A percentile compares a stretch with the other conserved stretches of the same genome.
Evolutionary conservation across 1,284 basidiomycete genomes (phyloP).

Genomic region (Cutaneotrichosporon sp.): DNA sequence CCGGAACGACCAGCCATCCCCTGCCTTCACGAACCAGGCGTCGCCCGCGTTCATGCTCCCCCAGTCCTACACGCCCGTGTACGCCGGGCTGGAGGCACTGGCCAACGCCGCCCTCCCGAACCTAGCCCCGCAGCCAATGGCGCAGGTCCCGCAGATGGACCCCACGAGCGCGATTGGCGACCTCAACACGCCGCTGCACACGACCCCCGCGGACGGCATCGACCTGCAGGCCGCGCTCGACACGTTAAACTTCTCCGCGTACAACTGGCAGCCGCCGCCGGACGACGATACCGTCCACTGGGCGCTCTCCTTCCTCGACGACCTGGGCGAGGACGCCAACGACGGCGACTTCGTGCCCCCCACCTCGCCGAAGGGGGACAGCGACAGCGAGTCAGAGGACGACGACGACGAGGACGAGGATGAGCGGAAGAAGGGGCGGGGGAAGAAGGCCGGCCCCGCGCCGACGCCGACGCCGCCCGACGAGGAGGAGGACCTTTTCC

Average conservation of each 20-base stretch:
- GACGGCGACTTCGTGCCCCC: slow-evolving; percentile 28
- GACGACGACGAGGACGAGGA: slow-evolving; percentile 5
- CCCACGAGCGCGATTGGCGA: slow-evolving; percentile 6
- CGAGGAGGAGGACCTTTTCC: slow-evolving; percentile 37
- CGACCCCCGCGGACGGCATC: not conserved
- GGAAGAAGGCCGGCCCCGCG: not conserved
- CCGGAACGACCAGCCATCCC: no score
- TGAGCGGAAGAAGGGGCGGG: no score
- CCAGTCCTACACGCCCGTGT: not conserved
- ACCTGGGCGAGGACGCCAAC: slow-evolving; percentile 18
- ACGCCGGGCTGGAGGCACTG: not conserved
- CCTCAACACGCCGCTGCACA: slow-evolving; percentile 4
- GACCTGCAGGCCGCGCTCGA: not conserved
- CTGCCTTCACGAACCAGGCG: no score
- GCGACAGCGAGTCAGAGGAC: slow-evolving; percentile 16
- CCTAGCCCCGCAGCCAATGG: not conserved
- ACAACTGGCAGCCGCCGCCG: slow-evolving; percentile 4
- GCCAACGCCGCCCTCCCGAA: slow-evolving; percentile 8
- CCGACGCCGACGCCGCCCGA: not conserved
- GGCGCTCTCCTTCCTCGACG: slow-evolving; percentile 22
- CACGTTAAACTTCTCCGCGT: slow-evolving; percentile 11
- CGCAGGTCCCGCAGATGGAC: not conserved
- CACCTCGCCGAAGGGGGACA: slow-evolving; percentile 18
- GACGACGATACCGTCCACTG: slow-evolving; percentile 20
- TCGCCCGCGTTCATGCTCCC: not conserved